A percentile compares a stretch with the other conserved stretches of the same genome.
Conservation (phyloP, 2,329 filamentous ascomycete genomes). For the Colletotrichum australisinense region DNA sequence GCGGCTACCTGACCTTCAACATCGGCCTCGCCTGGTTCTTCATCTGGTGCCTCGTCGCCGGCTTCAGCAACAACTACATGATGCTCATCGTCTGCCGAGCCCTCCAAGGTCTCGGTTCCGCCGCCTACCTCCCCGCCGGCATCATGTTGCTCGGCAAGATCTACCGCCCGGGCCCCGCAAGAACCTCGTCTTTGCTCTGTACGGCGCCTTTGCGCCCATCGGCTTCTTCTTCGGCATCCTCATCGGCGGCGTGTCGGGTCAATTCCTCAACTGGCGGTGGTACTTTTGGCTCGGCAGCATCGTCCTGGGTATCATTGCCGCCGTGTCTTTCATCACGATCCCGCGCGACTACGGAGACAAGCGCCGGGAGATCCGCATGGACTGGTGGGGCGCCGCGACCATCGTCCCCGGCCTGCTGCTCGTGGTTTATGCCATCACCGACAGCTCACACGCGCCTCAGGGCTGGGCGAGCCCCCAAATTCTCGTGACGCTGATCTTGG, state of each 20-base stretch:
- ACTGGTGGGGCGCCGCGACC: slow-evolving; percentile 67
- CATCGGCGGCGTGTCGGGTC: slow-evolving; percentile 70
- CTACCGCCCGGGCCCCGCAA: slow-evolving; percentile 77
- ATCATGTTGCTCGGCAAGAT: slow-evolving; percentile 76
- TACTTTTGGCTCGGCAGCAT: slow-evolving; percentile 75
- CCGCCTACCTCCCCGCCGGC: slow-evolving; percentile 77
- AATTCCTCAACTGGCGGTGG: slow-evolving; percentile 73
- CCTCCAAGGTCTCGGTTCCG: slow-evolving; percentile 78
- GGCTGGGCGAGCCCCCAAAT: slow-evolving; percentile 76
- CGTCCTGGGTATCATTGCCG: slow-evolving; percentile 56
- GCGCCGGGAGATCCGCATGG: slow-evolving; percentile 57
- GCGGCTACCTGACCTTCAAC: slow-evolving; percentile 70
- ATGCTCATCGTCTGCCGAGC: slow-evolving; percentile 82
- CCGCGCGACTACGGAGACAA: slow-evolving; percentile 46
- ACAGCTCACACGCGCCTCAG: slow-evolving; percentile 69
- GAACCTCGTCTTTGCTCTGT: slow-evolving; percentile 72
- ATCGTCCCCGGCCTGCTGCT: slow-evolving; percentile 70
- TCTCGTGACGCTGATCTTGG: slow-evolving; percentile 67
- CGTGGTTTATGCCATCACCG: slow-evolving; percentile 75
- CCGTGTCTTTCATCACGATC: slow-evolving; percentile 55
- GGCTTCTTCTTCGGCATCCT: slow-evolving; percentile 76
- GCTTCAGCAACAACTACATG: slow-evolving; percentile 74
- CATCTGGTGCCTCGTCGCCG: slow-evolving; percentile 75
- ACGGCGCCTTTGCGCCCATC: slow-evolving; percentile 67
- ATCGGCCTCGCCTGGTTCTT: slow-evolving; percentile 72